phyloP scores from a whole-genome alignment of 208 protist species.

The Novymonas esmeraldas region DNA sequence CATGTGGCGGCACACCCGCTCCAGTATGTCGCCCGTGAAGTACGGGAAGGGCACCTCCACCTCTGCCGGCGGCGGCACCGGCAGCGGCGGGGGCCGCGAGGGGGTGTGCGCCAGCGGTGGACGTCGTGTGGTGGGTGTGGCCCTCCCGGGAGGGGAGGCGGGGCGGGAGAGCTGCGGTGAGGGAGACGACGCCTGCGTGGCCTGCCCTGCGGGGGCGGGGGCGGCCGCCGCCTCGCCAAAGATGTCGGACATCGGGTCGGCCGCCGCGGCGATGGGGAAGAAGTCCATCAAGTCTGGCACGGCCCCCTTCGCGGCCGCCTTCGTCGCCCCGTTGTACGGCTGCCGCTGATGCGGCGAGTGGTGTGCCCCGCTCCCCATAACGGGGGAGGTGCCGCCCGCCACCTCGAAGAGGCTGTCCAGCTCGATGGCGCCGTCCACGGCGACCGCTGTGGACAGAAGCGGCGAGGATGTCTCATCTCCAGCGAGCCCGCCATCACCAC shows the following conservation, averaged over 20 bases:
- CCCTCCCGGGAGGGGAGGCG: neutral
- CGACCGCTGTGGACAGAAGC: neutral
- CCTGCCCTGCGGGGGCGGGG: neutral
- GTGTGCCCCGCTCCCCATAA: neutral
- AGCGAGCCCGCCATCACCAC: neutral
- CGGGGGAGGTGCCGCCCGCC: neutral
- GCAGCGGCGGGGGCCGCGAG: neutral
- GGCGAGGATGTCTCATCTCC: neutral
- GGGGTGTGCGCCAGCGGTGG: neutral
- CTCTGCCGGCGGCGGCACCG: constrained; percentile 10
- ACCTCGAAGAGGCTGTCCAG: constrained; percentile 29
- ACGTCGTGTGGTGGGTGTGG: neutral
- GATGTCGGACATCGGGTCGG: neutral
- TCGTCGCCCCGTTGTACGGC: neutral
- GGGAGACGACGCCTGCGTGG: neutral
- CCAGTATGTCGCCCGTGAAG: constrained; percentile 61
- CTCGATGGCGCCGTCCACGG: constrained; percentile 5
- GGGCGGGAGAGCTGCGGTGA: neutral
- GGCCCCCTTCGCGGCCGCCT: neutral
- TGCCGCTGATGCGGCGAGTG: neutral
- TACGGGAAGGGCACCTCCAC: constrained; percentile 80
- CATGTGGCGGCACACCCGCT: constrained; percentile 81
- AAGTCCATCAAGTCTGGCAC: constrained; percentile 36
- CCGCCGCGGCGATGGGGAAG: constrained; percentile 9
- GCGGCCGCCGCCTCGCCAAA: neutral